Base-by-base conservation (phyloP, 2,329 filamentous ascomycete species). In the Hirsutella thompsonii region DNA sequence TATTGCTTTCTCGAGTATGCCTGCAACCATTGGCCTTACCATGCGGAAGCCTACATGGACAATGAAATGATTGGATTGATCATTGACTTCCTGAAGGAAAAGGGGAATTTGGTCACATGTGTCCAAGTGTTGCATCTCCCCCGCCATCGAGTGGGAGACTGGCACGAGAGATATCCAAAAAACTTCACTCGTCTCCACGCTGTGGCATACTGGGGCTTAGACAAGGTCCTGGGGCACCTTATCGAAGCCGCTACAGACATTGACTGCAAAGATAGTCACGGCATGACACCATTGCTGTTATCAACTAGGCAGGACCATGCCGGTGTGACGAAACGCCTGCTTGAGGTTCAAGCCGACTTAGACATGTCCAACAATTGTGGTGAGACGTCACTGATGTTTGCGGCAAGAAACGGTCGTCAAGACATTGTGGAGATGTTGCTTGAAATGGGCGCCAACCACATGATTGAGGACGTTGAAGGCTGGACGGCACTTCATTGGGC, bases 401-500 rank as follows among this genome's bases (percentile, higher is more conserved):
- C 44, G 32, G 44, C 44, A 18, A 46, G 41, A 30, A 32, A 43
- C 19, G 44, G 44, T 11, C 44, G 42, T 36, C 34, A 32, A 30
- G 14, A 29, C 19, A 35, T 46, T 14, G 37, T 18, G 16, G 14
- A 16, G 16, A 39, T 42, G 20, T 4, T 14, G 36, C 36, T 37
- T 10, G 36, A 23, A 28, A 4, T 20, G 28, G 36, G 36, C 14
- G 40, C 42, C 18, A 37, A 43, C 32, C 21, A 13, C 10, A 3
- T 43, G 36, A 28, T 37, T n/a, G 35, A 44, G 40, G 45, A 46
- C 28, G 16, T 42, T 37, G 45, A 46, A 21, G 45, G 45, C 20
- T 46, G 45, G 45, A 44, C 21, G 34, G 29, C 45, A 4, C 42
- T 46, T 35, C 42, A 46, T 30, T 46, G 45, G 45, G 45, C 42